Evolutionary conservation across 345 rosid genomes (phyloP).

Genomic region (Abelmoschus esculentus): DNA sequence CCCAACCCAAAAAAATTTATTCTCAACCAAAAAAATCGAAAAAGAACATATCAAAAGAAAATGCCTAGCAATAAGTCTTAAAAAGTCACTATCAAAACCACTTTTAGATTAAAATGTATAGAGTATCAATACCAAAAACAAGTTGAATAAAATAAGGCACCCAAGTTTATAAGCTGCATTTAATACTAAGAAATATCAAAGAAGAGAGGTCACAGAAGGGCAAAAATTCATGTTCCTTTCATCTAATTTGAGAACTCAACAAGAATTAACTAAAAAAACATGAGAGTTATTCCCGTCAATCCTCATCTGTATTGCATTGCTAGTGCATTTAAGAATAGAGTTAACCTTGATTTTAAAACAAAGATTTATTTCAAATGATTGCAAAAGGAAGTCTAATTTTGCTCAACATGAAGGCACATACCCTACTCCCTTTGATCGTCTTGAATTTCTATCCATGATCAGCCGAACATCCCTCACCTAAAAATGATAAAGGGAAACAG

Average conservation of each 20-base stretch:
- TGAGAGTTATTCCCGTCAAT: constrained; percentile 91
- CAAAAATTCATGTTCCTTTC: constrained; percentile 62
- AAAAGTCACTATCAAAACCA: background rate
- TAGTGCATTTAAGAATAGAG: constrained; percentile 92
- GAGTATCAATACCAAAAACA: background rate
- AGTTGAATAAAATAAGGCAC: constrained; percentile 19
- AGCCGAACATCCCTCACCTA: constrained; percentile 95
- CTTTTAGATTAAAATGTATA: background rate
- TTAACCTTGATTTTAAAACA: constrained; percentile 74
- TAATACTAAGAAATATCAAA: constrained; percentile 22
- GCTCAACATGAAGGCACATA: constrained; percentile 31
- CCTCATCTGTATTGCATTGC: constrained; percentile 97
- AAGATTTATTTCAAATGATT: constrained; percentile 37
- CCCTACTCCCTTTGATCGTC: constrained; percentile 98
- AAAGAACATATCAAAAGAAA: background rate
- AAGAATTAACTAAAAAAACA: constrained; percentile 92
- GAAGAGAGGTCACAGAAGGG: constrained; percentile 27
- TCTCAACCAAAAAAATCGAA: background rate
- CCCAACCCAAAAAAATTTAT: background rate
- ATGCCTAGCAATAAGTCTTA: background rate
- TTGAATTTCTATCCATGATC: constrained; percentile 93
- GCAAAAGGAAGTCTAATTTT: constrained; percentile 16
- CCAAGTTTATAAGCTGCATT: constrained; percentile 21
- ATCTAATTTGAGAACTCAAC: constrained; percentile 87
- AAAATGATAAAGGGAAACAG: constrained; percentile 16